Conservation (phyloP, 129 eudicot genomes). For the Ambrosia trifida region DNA sequence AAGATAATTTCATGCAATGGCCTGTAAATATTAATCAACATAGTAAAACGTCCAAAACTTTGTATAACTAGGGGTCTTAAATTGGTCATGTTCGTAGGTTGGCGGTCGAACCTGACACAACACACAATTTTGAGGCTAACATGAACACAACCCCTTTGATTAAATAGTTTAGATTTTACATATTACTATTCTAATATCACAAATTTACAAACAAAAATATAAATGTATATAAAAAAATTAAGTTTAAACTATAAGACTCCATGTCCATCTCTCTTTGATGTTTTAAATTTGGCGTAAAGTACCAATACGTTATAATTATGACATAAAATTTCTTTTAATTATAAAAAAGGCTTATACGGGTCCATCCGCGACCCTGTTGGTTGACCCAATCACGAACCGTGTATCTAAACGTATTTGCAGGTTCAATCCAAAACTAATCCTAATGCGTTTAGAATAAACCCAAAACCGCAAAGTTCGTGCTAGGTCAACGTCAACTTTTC, state of each 20-base stretch:
- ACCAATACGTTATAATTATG: not conserved
- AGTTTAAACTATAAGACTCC: not conserved
- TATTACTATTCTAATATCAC: not conserved
- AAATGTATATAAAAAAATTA: not conserved
- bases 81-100: not conserved
- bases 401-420: not conserved
- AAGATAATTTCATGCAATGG: conserved; percentile 98
- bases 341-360: not conserved
- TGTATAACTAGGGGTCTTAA: not conserved
- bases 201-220: not conserved
- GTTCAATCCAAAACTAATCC: no score
- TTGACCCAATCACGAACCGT: not conserved
- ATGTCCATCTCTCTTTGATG: not conserved
- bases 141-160: not conserved
- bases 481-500: no score
- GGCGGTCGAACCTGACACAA: not conserved
- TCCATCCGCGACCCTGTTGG: not conserved
- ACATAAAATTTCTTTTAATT: not conserved
- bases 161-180: not conserved
- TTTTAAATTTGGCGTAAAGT: not conserved
- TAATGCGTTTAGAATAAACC: no score
- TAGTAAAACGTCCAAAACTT: conserved; percentile 13
- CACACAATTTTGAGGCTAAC: not conserved
- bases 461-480: no score
- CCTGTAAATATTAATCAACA: conserved; percentile 53